These are phyloP conservation scores for Pseudonitzschia delicatissima DNA, from an alignment of 108 stramenopile species.

Conservation along the genomic window DNA sequence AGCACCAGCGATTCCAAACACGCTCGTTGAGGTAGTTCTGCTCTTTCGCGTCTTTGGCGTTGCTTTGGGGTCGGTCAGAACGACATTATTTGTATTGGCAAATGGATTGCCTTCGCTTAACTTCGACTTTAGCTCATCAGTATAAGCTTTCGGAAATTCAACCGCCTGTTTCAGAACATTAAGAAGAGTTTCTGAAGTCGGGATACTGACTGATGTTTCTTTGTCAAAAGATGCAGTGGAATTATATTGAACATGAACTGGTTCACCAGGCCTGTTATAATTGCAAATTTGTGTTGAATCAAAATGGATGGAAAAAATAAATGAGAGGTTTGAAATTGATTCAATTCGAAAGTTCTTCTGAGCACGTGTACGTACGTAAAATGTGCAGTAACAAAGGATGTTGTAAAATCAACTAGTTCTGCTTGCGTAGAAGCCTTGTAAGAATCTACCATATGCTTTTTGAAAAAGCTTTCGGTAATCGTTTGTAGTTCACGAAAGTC, in stretches of 20 bases:
- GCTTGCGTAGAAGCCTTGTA: slow-evolving; percentile 13
- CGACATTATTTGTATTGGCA: slow-evolving; percentile 11
- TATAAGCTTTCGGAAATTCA: slow-evolving; percentile 8
- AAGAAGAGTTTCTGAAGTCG: slow-evolving; percentile 10
- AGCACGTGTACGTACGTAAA: slow-evolving; percentile 9
- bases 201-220: slow-evolving; percentile 7
- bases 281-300: not conserved
- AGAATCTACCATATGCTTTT: slow-evolving; percentile 8
- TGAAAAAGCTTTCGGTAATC: slow-evolving; percentile 16
- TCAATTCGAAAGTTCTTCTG: not conserved
- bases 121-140: not conserved
- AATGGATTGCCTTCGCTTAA: slow-evolving; percentile 23
- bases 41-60: not conserved
- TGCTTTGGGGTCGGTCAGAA: not conserved
- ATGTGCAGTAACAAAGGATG: slow-evolving; percentile 16
- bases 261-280: slow-evolving; percentile 13
- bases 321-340: not conserved
- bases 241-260: slow-evolving; percentile 17
- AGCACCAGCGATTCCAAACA: slow-evolving; percentile 11
- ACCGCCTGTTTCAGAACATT: slow-evolving; percentile 9
- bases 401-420: slow-evolving; percentile 16
- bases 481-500: slow-evolving; percentile 21
- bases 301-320: not conserved
- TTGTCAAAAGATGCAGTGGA: slow-evolving; percentile 23
- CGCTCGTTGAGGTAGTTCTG: not conserved